Evolutionary conservation across 192 early-diverging fungal species (phyloP), one percentile per base, ranked within the genome.

Genomic region (Entomortierella beljakovae): DNA sequence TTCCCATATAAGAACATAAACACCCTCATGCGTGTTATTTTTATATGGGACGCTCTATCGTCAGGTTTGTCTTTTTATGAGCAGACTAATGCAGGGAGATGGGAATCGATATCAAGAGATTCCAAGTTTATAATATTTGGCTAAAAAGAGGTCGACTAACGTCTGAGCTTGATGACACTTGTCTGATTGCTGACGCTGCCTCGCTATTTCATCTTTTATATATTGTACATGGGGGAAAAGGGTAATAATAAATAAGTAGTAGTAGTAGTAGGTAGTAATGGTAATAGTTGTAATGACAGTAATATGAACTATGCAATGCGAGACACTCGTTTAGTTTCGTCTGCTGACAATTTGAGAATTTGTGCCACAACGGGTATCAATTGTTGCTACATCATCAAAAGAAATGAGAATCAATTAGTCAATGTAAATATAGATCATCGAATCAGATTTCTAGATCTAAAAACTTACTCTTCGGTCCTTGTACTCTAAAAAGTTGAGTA

Each of bases 401-500:
- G 49, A 20, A 67, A 34, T n/a, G 40, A 53, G 33, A 11, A 37
- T 23, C 25, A 56, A 58, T 3, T 35, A 20, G 69, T 23, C 5
- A 23, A 9, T 51, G 7, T 3, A 35, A 29, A 9, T 10, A 20
- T 10, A 29, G 11, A 37, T 10, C 35, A 1, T 25, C 20, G 31
- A 49, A 49, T 57, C 35, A 59, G 60, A 11, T 25, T 16, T 55
- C 9, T 7, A 50, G 46, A 37, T 2, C 16, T 18, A 15, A n/a
- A 20, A 46, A 73, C 87, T 76, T 84, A 92, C 91, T 72, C 92
- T 81, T 51, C 88, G 90, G 15, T 88, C 86, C 57, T 88, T 92
- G 22, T 86, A 81, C 81, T 95, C 92, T 65, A 95, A 74, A 70
- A 94, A 94, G 76, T 89, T 92, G 28, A 95, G 55, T 20, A 95